Evolutionary conservation across 306 rosid species (phyloP), one percentile per base, ranked within the genome.

Genomic region (Boehmeria nivea): DNA sequence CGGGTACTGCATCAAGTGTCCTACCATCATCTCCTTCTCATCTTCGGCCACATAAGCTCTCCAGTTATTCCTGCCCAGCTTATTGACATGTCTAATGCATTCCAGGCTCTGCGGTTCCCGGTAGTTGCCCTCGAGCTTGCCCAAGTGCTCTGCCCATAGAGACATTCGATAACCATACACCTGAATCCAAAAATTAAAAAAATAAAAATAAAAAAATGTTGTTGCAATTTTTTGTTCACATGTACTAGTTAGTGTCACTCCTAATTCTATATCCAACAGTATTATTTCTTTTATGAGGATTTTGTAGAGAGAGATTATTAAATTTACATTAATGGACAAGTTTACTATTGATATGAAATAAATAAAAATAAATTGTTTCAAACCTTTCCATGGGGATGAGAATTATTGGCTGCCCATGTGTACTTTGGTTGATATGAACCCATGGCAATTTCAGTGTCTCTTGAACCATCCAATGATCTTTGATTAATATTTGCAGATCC

Each of bases 401-500:
- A 57, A 6, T 69, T 76, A 11, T 73, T 78, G 66, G 69, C 57
- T 42, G 62, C 64, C 78, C 81, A 76, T 13, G 88, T 76, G n/a
- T 76, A 58, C 25, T 76, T 71, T 66, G 88, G 88, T 65, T 84
- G 94, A 70, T 73, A 84, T 50, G 94, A 83, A n/a, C 86, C 94
- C 80, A 81, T 81, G 2, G 83, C 88, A 57, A 84, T 84, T 78
- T 84, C 85, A 19, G 88, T 84, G 69, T 84, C 94, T 40, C 94
- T 78, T 46, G 88, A 84, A 51, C 94, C 94, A 62, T 84, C 94
- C 72, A 84, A 33, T 57, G 94, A 84, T 71, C 94, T 78, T 54
- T 84, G 94, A 56, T 84, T 84, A 45, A 84, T 84, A 56, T 81
- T 84, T 68, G 94, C 88, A 48, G 94, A 84, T 64, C 94, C 88